Evolutionary conservation across 2,329 filamentous ascomycete genomes (phyloP), one percentile per base, ranked within the genome.

Genomic region (Fusarium pseudograminearum): DNA sequence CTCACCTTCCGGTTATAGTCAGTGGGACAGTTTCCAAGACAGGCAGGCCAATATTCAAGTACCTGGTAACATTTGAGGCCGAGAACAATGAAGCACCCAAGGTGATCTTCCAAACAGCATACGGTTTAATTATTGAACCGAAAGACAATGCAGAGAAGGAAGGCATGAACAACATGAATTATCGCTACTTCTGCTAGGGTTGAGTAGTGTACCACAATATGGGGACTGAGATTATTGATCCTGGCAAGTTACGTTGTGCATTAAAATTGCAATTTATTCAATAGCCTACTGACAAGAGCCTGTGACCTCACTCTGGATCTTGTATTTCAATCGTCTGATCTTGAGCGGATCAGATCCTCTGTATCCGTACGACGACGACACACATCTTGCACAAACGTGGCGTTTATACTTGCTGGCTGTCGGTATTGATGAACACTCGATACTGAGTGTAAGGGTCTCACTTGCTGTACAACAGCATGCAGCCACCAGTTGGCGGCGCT

Each of bases 261-360:
- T 38, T 34, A 20, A 55, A 47, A 60, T 55, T 51, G 20, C 44
- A 45, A 26, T 46, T 54, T n/a, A 45, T 33, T 38, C 36, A 36
- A 51, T 20, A 33, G n/a, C 14, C 58, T 47, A 42, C 36, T 44
- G 28, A 24, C 22, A 18, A 11, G n/a, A 22, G 16, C 45, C 28
- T 24, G 53, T 65, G 51, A 64, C 51, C 47, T 65, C 47, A 44
- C 31, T 41, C 26, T 31, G 38, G 38, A 50, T 40, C 52, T 58
- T 58, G 30, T 22, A 52, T 50, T 24, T 20, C 38, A n/a, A 36
- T 26, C 26, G 24, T 42, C 47, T 36, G 22, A n/a, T 36, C 33
- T 50, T n/a, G 7, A 24, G 46, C 30, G 15, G 26, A 47, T 34
- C 12, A 20, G 33, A 52, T 24, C 30, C 16, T 31, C 14, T 31